phyloP scores from a whole-genome alignment of 257 asterid genomes.

The Orobanche coerulescens region DNA sequence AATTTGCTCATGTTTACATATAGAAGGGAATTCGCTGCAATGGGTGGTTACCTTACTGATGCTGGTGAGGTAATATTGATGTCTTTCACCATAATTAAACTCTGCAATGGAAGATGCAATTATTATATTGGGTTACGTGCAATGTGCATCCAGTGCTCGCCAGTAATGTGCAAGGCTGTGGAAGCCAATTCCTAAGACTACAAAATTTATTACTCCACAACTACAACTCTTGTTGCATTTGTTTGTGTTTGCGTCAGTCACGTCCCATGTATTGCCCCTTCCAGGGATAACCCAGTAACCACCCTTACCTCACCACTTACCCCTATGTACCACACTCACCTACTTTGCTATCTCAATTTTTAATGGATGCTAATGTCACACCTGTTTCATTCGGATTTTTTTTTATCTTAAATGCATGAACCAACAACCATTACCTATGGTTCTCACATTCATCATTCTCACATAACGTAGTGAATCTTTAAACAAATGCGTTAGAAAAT shows the following conservation, averaged over 20 bases:
- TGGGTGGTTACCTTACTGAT: conserved; percentile 98
- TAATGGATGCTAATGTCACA: not conserved
- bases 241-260: not conserved
- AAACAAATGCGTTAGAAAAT: not conserved
- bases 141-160: conserved; percentile 15
- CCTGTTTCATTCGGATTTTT: not conserved
- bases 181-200: not conserved
- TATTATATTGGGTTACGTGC: conserved; percentile 4
- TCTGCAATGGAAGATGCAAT: conserved; percentile 7
- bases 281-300: not conserved
- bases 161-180: not conserved
- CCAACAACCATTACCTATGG: not conserved
- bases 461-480: not conserved
- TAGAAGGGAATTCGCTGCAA: conserved; percentile 76
- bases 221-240: not conserved
- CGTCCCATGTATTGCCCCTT: conserved; percentile 1
- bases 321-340: not conserved
- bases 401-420: not conserved
- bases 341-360: conserved; percentile 8
- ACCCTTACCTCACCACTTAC: not conserved
- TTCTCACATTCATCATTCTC: not conserved
- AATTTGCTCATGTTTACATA: conserved; percentile 77
- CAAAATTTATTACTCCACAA: not conserved
- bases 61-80: conserved; percentile 90
- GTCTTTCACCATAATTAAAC: conserved; percentile 15